These are phyloP conservation scores for Mycena leptocephala DNA, from an alignment of 768 basidiomycete genomes.

Conservation along the genomic window DNA sequence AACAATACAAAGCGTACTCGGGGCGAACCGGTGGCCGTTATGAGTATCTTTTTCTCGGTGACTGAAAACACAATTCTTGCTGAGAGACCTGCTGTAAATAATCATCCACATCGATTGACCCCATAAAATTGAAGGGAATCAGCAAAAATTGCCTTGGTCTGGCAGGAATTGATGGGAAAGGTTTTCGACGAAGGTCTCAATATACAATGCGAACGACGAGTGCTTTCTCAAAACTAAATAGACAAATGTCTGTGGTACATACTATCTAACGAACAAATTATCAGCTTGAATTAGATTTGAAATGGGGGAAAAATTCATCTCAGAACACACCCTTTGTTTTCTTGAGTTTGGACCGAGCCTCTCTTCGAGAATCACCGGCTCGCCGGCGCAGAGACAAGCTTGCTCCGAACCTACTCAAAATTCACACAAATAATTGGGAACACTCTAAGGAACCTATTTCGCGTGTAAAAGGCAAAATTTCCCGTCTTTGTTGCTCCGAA, in stretches of 20 bases:
- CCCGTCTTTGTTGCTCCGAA: too few species aligned
- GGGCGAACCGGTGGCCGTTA: too few species aligned
- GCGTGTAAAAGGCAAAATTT: too few species aligned
- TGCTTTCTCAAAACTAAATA: neutral
- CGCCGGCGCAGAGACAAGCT: neutral
- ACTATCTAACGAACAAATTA: neutral
- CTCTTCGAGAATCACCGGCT: too few species aligned
- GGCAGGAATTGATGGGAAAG: neutral
- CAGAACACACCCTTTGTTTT: neutral
- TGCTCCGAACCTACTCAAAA: constrained; percentile 17
- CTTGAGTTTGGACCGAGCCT: neutral
- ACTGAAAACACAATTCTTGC: neutral
- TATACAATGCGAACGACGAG: neutral
- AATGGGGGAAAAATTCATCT: neutral
- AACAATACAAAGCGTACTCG: too few species aligned
- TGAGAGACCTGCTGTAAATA: neutral
- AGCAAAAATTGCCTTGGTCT: neutral
- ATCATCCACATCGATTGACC: neutral
- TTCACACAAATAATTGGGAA: too few species aligned
- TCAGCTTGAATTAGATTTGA: neutral
- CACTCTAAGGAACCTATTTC: too few species aligned
- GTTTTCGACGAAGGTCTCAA: neutral
- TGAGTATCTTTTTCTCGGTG: too few species aligned
- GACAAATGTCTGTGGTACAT: neutral
- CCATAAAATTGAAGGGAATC: constrained; percentile 3